Conservation (phyloP, 2,329 filamentous ascomycete genomes). For the Colletotrichum horii region DNA sequence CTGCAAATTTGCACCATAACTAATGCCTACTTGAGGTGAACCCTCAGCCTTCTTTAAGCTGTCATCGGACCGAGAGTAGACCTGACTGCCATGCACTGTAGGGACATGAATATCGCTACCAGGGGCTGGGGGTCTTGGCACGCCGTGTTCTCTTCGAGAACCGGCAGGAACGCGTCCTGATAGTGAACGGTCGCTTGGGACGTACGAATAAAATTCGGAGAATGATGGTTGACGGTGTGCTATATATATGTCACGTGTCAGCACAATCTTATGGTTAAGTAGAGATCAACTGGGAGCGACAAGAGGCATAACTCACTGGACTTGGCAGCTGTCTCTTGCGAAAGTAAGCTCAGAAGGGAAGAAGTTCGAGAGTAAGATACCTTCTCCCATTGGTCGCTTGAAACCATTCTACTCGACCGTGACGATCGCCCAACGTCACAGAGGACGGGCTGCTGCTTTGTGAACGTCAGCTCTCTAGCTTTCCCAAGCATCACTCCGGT, state of each 20-base stretch:
- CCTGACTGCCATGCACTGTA: background rate
- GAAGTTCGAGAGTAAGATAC: background rate
- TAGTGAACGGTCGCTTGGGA: background rate
- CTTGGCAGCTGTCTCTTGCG: background rate
- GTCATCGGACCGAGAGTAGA: background rate
- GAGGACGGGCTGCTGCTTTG: constrained; percentile 9
- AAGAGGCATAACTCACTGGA: background rate
- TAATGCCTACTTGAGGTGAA: background rate
- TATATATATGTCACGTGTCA: background rate
- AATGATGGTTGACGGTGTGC: constrained; percentile 3
- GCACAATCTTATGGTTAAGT: background rate
- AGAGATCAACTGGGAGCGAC: background rate
- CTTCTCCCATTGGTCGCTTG: background rate
- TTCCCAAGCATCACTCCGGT: constrained; percentile 3
- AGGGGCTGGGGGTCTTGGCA: background rate
- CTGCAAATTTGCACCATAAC: background rate
- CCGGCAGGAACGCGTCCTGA: background rate
- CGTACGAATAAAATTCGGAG: constrained; percentile 12
- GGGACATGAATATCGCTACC: background rate
- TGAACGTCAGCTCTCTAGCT: constrained; percentile 13
- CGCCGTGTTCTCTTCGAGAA: background rate
- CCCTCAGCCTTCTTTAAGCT: background rate
- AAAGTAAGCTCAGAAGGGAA: background rate
- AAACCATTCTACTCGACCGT: constrained; percentile 3
- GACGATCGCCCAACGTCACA: constrained; percentile 4